Percentiles rank a stretch among this genome's conserved stretches.
Evolutionary conservation across 306 rosid genomes (phyloP).

Genomic region (Elaeagnus macrophylla): DNA sequence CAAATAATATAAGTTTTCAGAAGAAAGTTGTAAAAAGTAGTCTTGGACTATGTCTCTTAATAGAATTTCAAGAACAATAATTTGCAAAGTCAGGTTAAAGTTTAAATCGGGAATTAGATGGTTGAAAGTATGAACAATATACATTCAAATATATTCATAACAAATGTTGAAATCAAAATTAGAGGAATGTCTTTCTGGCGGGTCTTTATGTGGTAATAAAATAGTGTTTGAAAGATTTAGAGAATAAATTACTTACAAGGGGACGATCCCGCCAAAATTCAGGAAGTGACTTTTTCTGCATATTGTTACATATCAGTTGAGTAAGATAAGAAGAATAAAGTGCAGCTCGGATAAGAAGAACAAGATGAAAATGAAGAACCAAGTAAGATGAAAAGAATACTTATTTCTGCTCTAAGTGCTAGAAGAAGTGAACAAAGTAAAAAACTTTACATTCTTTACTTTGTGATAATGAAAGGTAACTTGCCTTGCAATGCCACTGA

Average conservation of each 20-base stretch:
- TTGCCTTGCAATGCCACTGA: constrained; percentile 74
- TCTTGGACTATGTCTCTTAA: constrained; percentile 4
- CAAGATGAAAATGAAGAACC: neutral
- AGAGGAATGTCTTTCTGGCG: too few species aligned
- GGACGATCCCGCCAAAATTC: constrained; percentile 94
- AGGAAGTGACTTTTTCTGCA: constrained; percentile 88
- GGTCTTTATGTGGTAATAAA: too few species aligned
- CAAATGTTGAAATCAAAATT: too few species aligned
- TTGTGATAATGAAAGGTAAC: constrained; percentile 1
- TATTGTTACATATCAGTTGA: constrained; percentile 21
- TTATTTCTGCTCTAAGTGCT: too few species aligned
- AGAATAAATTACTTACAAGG: constrained; percentile 52
- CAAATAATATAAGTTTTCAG: constrained; percentile 24
- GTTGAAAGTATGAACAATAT: neutral
- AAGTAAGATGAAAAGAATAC: neutral
- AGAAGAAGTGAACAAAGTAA: too few species aligned
- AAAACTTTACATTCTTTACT: neutral
- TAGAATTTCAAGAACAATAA: neutral
- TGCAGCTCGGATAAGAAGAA: constrained; percentile 5
- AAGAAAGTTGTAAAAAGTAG: neutral
- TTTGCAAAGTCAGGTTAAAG: too few species aligned
- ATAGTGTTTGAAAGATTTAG: constrained; percentile 1
- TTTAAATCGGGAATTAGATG: constrained; percentile 1
- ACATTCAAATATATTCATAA: neutral
- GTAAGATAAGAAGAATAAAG: constrained; percentile 18